A percentile compares a stretch with the other conserved stretches of the same genome.
Evolutionary conservation across 2,329 filamentous ascomycete species (phyloP).

Genomic region (Polychaeton citri): DNA sequence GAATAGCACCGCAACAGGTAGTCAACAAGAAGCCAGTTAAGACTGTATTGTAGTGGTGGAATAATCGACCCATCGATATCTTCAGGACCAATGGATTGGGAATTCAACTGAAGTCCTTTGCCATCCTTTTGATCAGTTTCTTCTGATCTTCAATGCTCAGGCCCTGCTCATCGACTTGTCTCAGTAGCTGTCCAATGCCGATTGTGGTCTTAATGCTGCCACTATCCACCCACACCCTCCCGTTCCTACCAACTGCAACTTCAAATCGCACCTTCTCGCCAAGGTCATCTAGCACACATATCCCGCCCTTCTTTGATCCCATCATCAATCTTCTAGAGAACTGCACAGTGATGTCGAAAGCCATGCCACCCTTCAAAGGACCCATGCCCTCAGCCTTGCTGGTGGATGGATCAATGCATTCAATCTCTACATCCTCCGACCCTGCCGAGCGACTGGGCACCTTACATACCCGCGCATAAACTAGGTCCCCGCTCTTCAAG

Average conservation of each 20-base stretch:
- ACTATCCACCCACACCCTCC: constrained; percentile 81
- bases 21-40: too few species aligned
- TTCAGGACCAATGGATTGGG: too few species aligned
- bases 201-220: constrained; percentile 60
- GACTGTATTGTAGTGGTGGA: too few species aligned
- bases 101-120: constrained; percentile 39
- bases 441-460: constrained; percentile 24
- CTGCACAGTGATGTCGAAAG: constrained; percentile 65
- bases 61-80: too few species aligned
- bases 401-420: constrained; percentile 74
- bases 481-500: constrained; percentile 59
- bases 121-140: constrained; percentile 53
- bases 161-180: constrained; percentile 58
- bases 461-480: constrained; percentile 74
- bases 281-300: constrained; percentile 68
- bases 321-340: constrained; percentile 68
- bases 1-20: too few species aligned
- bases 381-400: constrained; percentile 84
- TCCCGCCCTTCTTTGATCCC: constrained; percentile 47
- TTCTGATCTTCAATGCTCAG: constrained; percentile 54
- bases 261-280: constrained; percentile 79
- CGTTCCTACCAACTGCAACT: constrained; percentile 85
- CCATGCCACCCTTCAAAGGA: constrained; percentile 70
- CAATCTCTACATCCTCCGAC: constrained; percentile 78
- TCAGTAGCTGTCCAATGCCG: constrained; percentile 64